Evolutionary conservation across 2,329 filamentous ascomycete species (phyloP).

Genomic region (Chaetomiaceae sp.): DNA sequence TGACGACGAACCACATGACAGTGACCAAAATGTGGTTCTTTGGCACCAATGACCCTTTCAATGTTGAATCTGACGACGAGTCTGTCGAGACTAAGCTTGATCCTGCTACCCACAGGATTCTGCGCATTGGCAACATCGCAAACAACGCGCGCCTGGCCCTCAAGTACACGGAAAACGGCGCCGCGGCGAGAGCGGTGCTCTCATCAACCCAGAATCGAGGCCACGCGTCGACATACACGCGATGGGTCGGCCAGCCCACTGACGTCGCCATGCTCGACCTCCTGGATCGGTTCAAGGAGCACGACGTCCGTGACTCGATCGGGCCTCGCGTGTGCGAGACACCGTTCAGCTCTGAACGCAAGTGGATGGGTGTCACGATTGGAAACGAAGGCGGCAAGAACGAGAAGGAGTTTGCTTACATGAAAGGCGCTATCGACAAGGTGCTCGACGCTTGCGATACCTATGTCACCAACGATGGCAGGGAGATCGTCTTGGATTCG

Average conservation of each 20-base stretch:
- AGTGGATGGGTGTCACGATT: slow-evolving; percentile 98
- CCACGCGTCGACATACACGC: slow-evolving; percentile 61
- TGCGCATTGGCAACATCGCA: slow-evolving; percentile 92
- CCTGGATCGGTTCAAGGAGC: slow-evolving; percentile 83
- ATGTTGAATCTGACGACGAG: slow-evolving; percentile 52
- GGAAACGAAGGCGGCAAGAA: slow-evolving; percentile 51
- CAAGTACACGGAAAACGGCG: slow-evolving; percentile 62
- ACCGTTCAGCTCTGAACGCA: slow-evolving; percentile 93
- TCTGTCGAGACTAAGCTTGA: slow-evolving; percentile 56
- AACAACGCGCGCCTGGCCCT: slow-evolving; percentile 85
- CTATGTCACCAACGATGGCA: slow-evolving; percentile 79
- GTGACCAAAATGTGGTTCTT: slow-evolving; percentile 96
- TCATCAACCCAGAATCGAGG: slow-evolving; percentile 73
- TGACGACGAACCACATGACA: slow-evolving; percentile 98
- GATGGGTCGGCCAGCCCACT: slow-evolving; percentile 95
- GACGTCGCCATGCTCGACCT: slow-evolving; percentile 96
- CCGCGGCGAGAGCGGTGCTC: slow-evolving; percentile 73
- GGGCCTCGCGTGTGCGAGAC: slow-evolving; percentile 80
- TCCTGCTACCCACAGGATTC: slow-evolving; percentile 69
- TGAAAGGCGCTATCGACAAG: slow-evolving; percentile 91
- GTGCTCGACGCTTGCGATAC: slow-evolving; percentile 84
- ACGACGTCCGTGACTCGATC: slow-evolving; percentile 82
- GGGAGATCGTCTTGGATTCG: slow-evolving; percentile 80
- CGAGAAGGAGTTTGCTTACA: slow-evolving; percentile 79
- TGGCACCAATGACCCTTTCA: slow-evolving; percentile 52